A percentile compares a stretch with the other conserved stretches of the same genome.
These are phyloP conservation scores for Amylostereum areolatum DNA, from an alignment of 1,284 basidiomycete genomes.

Conservation along the genomic window DNA sequence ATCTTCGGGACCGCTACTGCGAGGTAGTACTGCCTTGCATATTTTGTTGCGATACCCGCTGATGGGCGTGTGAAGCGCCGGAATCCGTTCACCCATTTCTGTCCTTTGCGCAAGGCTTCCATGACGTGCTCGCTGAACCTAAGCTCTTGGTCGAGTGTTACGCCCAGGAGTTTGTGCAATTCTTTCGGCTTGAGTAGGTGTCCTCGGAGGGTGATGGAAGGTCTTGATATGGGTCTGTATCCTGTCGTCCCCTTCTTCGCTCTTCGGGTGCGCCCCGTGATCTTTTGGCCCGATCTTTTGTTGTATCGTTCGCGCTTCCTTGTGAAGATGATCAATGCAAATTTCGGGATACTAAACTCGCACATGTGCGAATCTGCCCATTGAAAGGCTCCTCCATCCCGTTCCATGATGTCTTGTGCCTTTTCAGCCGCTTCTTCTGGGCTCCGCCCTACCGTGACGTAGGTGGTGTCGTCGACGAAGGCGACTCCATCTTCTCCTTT, in stretches of 20 bases:
- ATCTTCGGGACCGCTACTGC: neutral
- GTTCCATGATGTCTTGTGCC: constrained; percentile 8
- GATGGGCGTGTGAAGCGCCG: neutral
- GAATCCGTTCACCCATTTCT: neutral
- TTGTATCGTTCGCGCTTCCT: too few relatives aligned
- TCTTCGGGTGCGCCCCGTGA: too few relatives aligned
- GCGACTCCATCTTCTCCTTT: constrained; percentile 4
- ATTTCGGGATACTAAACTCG: constrained; percentile 2
- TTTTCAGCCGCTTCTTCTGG: neutral
- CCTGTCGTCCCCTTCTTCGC: too few relatives aligned
- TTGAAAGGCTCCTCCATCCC: constrained; percentile 2
- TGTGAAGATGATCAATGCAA: neutral
- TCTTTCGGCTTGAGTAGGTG: neutral
- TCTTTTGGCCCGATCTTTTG: too few relatives aligned
- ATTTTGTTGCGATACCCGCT: neutral
- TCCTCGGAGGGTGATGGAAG: too few relatives aligned
- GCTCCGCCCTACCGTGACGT: neutral
- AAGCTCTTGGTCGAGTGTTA: neutral
- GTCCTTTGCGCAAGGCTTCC: neutral
- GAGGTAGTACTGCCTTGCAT: neutral
- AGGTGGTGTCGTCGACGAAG: constrained; percentile 1
- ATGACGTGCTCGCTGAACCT: neutral
- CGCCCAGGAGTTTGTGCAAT: neutral
- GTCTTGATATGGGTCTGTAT: too few relatives aligned
- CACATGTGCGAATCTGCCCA: constrained; percentile 11